Percentiles rank a stretch among this genome's conserved stretches.
These are phyloP conservation scores for Beta vulgaris DNA, from an alignment of 148 eudicot genomes.

Conservation along the genomic window DNA sequence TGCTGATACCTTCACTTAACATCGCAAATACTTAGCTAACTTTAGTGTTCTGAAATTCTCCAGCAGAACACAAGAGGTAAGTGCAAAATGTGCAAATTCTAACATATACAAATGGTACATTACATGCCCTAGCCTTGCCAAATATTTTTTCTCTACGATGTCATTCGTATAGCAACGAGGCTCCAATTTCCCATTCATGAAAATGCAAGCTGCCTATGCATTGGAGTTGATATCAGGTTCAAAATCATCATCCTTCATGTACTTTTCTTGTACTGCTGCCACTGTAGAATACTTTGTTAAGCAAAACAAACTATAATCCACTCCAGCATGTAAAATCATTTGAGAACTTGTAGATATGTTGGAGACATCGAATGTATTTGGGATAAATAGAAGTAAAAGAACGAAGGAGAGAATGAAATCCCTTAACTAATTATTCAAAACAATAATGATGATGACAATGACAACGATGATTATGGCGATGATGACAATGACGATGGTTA, in stretches of 20 bases:
- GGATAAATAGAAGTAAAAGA: not conserved
- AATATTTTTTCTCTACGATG: not conserved
- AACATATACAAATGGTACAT: slow-evolving; percentile 1
- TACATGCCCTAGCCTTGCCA: not conserved
- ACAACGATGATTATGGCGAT: not conserved
- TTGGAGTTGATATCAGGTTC: slow-evolving; percentile 30
- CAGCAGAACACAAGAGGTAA: not conserved
- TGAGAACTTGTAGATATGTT: not conserved
- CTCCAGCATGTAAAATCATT: not conserved
- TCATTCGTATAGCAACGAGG: not conserved
- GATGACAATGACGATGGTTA: not conserved
- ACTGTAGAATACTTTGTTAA: slow-evolving; percentile 61
- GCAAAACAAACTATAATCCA: slow-evolving; percentile 30
- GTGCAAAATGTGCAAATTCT: not conserved
- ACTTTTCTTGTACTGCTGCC: slow-evolving; percentile 95
- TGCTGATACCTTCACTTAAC: no score
- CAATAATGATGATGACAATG: not conserved
- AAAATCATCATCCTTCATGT: slow-evolving; percentile 88
- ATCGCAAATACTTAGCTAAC: no score
- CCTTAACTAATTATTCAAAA: not conserved
- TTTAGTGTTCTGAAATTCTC: not conserved
- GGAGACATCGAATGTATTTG: not conserved
- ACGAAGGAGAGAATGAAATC: not conserved
- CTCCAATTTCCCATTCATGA: slow-evolving; percentile 11
- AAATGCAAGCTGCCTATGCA: slow-evolving; percentile 32